These are phyloP conservation scores for Syzygium syzygioides DNA, from an alignment of 441 rosid species.

Conservation along the genomic window DNA sequence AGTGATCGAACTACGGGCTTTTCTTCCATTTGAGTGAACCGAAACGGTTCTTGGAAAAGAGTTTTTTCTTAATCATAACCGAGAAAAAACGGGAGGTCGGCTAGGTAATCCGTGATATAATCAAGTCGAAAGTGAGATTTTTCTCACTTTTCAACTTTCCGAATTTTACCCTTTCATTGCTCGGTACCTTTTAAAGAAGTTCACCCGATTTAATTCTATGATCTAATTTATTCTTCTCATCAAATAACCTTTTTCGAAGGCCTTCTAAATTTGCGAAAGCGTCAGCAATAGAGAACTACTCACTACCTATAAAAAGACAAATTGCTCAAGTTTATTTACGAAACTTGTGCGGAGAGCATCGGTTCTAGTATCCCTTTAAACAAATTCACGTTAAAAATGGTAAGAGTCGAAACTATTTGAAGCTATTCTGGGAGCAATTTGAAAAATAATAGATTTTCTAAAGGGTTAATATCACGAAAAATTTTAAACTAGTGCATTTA, in stretches of 20 bases:
- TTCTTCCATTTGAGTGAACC: background rate
- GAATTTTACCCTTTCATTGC: background rate
- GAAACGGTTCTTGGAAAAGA: background rate
- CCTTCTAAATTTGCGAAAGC: background rate
- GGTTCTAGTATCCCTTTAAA: background rate
- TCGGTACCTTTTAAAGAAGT: background rate
- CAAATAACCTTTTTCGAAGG: too few relatives aligned
- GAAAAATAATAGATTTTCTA: background rate
- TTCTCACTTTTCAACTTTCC: background rate
- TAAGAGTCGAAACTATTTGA: background rate
- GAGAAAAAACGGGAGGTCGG: background rate
- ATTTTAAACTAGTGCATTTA: too few relatives aligned
- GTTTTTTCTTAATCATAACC: background rate
- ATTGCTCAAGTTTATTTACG: background rate
- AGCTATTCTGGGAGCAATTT: background rate
- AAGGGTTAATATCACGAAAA: too few relatives aligned
- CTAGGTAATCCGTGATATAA: background rate
- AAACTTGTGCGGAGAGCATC: accelerated
- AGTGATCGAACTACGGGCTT: too few relatives aligned
- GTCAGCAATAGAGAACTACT: background rate
- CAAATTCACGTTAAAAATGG: background rate
- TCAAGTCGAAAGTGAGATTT: background rate
- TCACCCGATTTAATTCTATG: background rate
- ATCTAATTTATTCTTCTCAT: background rate
- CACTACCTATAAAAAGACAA: background rate